Evolutionary conservation across 2,329 filamentous ascomycete genomes (phyloP), one percentile per base, ranked within the genome.

Genomic region (Orbilia blumenaviensis): DNA sequence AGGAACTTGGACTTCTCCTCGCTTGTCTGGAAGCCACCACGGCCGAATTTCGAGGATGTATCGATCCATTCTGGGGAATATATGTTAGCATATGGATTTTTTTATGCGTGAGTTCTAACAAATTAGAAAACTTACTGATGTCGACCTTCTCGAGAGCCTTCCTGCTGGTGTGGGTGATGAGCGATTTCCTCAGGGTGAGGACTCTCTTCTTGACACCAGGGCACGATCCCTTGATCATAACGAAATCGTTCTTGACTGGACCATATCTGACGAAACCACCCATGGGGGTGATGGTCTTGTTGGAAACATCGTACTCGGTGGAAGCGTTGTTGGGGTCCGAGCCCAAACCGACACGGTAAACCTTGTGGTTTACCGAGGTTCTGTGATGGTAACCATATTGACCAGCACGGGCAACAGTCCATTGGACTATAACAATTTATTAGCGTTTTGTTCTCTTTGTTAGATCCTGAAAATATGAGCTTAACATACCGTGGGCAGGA

Each of bases 291-390:
- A 99, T 99, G 85, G 89, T 90, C 92, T 99, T 99, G 92, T 97
- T 97, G 88, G 94, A 96, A 84, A 96, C 89, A 84, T 99, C 95
- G 84, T 94, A 90, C 80, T 97, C 93, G 80, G 95, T 99, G 74
- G 94, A 92, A 82, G 93, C 95, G 87, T 93, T 97, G 85, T 90
- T 90, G 84, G 95, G 93, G 83, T 95, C 92, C 81, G 88, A 88
- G 82, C 89, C 94, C 90, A 95, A 96, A 84, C 94, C 95, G 82
- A 99, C 92, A 81, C 95, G 93, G 92, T 98, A 99, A 84, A 99
- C 87, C 92, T 99, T 99, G 93, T 99, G 95, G 92, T 99, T 99
- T 88, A 95, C 92, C 80, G 95, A 98, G 84, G 95, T 99, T 91
- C 95, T 94, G 89, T 99, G 95, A 86, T 99, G 95, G 91, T 99